phyloP scores from a whole-genome alignment of 2,329 filamentous ascomycete species.

The Ophiocordyceps sinensis region DNA sequence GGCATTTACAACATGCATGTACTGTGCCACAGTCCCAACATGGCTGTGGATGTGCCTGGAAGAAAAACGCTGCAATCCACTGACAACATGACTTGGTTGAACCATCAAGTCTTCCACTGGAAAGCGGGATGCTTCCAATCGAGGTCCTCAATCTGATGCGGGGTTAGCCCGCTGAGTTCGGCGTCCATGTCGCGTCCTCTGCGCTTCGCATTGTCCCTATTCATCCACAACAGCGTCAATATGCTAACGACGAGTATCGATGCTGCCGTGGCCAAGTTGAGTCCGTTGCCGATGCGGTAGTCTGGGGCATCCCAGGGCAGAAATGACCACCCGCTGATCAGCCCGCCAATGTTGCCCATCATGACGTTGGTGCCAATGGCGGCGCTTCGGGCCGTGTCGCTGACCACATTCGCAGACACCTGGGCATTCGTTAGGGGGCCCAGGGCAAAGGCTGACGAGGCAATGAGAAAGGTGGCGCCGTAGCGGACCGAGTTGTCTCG shows the following conservation, averaged over 20 bases:
- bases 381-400: slow-evolving; percentile 52
- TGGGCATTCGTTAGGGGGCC: slow-evolving; percentile 54
- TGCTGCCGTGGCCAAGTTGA: slow-evolving; percentile 47
- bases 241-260: slow-evolving; percentile 35
- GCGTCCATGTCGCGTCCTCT: slow-evolving; percentile 14
- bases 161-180: slow-evolving; percentile 37
- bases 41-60: too few relatives aligned
- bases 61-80: not conserved
- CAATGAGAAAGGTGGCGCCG: slow-evolving; percentile 56
- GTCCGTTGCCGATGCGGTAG: slow-evolving; percentile 56
- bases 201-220: slow-evolving; percentile 37
- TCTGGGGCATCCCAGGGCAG: slow-evolving; percentile 47
- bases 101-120: slow-evolving; percentile 29
- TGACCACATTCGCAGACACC: slow-evolving; percentile 55
- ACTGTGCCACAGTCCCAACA: too few relatives aligned
- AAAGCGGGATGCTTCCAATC: slow-evolving; percentile 56
- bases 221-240: slow-evolving; percentile 43
- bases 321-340: slow-evolving; percentile 53
- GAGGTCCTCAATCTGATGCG: slow-evolving; percentile 40
- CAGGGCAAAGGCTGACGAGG: slow-evolving; percentile 46
- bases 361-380: slow-evolving; percentile 55
- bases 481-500: slow-evolving; percentile 41
- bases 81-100: not conserved
- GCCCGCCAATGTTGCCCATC: slow-evolving; percentile 58
- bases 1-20: too few relatives aligned